Conservation (phyloP, 176 grass and related monocot genomes). For the Oryza glumipatula region DNA sequence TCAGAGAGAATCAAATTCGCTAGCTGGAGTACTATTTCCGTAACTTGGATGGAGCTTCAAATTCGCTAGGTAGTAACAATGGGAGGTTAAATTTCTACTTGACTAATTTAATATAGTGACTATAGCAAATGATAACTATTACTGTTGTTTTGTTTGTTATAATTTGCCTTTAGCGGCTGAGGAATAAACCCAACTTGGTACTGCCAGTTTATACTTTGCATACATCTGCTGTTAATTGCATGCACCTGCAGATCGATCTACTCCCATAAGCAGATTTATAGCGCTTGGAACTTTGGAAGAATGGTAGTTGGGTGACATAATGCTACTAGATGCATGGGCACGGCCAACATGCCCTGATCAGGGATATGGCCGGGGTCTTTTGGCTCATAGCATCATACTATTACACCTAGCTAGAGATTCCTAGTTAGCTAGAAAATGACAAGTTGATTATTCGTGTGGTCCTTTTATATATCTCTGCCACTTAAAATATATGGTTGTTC, state of each 20-base stretch:
- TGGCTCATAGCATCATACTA: not conserved
- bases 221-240: not conserved
- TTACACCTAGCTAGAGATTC: not conserved
- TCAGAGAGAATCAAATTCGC: not conserved
- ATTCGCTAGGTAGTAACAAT: not conserved
- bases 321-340: constrained; percentile 1
- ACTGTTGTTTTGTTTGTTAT: not conserved
- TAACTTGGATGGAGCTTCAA: not conserved
- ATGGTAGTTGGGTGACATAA: constrained; percentile 24
- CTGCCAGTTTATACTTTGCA: not conserved
- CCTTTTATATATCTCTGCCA: not conserved
- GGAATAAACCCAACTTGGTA: not conserved
- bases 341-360: constrained; percentile 19
- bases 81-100: not conserved
- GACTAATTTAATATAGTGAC: not conserved
- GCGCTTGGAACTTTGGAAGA: not conserved
- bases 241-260: not conserved
- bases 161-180: not conserved
- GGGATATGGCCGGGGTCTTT: not conserved
- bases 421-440: not conserved
- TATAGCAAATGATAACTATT: not conserved
- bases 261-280: constrained; percentile 1
- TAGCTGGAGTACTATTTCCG: not conserved
- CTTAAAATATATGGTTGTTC: too few relatives aligned
- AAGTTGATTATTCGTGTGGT: not conserved